phyloP scores from a whole-genome alignment of 106 monocot genomes.

The Dactylorhiza incarnata region DNA sequence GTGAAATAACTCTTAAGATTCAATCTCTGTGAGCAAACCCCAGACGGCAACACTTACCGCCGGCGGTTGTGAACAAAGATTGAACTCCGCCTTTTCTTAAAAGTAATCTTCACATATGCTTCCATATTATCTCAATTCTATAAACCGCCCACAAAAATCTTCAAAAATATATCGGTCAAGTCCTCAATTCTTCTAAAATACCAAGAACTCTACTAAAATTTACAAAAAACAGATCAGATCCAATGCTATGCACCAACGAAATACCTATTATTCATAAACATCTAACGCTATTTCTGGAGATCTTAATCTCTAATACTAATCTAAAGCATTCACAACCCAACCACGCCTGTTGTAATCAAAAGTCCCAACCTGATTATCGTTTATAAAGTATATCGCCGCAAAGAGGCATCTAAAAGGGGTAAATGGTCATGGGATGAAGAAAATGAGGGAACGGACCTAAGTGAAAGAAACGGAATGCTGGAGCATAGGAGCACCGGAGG shows the following conservation, averaged over 20 bases:
- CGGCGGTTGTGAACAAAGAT: no score
- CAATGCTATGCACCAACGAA: not conserved
- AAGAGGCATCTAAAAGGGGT: not conserved
- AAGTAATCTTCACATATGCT: not conserved
- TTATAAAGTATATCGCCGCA: not conserved
- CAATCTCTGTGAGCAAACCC: no score
- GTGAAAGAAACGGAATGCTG: not conserved
- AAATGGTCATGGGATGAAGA: not conserved
- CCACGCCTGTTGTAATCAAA: not conserved
- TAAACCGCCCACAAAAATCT: not conserved
- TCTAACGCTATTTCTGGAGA: not conserved
- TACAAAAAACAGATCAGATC: not conserved
- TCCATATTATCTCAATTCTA: not conserved
- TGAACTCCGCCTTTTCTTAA: not conserved
- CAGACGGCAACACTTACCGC: no score
- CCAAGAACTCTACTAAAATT: not conserved
- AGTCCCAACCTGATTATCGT: not conserved
- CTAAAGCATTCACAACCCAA: not conserved
- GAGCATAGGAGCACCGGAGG: not conserved
- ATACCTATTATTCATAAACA: not conserved
- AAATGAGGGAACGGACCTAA: not conserved
- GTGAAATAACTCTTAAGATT: no score
- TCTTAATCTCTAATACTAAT: not conserved
- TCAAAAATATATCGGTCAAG: not conserved
- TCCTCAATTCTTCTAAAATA: not conserved